Evolutionary conservation across 2,329 filamentous ascomycete species (phyloP), one percentile per base, ranked within the genome.

Genomic region (Aspergillus unguis): DNA sequence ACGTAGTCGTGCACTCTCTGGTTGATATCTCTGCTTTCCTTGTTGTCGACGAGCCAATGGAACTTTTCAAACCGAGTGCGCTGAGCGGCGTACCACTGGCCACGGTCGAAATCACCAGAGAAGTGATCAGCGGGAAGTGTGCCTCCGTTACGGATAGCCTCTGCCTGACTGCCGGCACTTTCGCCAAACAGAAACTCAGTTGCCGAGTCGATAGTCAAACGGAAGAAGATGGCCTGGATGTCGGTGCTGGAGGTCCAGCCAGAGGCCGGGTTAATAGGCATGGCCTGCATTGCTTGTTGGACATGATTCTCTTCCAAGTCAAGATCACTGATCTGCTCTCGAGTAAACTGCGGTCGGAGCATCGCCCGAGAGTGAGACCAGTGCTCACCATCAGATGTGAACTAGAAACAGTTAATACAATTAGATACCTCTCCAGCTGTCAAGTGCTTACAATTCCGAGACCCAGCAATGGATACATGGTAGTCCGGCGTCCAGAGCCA

Each of bases 101-200:
- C 51, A n/a, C 48, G 62, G 51, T 75, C 71, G 52, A 74, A 75
- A 49, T 65, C 62, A 23, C 44, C 44, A 36, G 66, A 64, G 52
- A 75, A 73, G n/a, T 64, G 58, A 27, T 60, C 47, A 82, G 80
- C 50, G 79, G 77, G 2, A 6, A 48, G 41, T 4, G 27, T 48
- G 26, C 37, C 44, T 6, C 47, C 56, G 40, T 45, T 51, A 29
- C 74, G 60, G 3, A 71, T 48, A 2, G 67, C 68, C 32, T 63
- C 65, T 9, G 69, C 51, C 47, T 75, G 72, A 59, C 80, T 84
- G 43, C 81, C 82, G 23, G 92, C 86, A 57, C 87, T 87, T 55
- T 85, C 78, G 3, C 92, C 92, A 2, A 96, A 81, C 28, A 96
- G 75, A 67, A 96, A 96, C 62, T 95, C 88, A 0, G 91, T 96